Conservation (phyloP, 176 grass and related monocot species). For the Metroxylon sagu region DNA sequence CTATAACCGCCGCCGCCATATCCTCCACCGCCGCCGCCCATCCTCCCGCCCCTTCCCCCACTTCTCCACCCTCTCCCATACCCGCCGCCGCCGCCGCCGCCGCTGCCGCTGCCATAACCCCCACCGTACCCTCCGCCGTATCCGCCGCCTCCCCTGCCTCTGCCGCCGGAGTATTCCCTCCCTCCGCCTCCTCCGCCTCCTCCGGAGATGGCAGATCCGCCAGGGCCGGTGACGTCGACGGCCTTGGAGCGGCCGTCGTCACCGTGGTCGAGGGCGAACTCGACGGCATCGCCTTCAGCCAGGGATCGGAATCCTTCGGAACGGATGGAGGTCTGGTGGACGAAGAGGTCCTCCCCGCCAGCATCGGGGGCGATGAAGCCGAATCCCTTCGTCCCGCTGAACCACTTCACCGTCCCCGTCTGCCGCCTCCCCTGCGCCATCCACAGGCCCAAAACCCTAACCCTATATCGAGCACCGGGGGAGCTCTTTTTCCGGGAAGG, state of each 20-base stretch:
- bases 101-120: constrained; percentile 6
- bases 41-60: too few relatives aligned
- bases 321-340: constrained; percentile 23
- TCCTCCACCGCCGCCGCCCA: not conserved
- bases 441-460: not conserved
- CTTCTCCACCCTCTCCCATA: too few relatives aligned
- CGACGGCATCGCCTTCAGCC: constrained; percentile 22
- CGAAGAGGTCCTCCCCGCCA: constrained; percentile 24
- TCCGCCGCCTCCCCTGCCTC: constrained; percentile 9
- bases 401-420: constrained; percentile 27
- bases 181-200: constrained; percentile 6
- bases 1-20: not conserved
- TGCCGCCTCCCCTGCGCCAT: constrained; percentile 16
- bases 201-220: constrained; percentile 7
- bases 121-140: constrained; percentile 11
- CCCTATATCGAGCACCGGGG: not conserved
- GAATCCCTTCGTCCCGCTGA: constrained; percentile 18
- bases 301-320: constrained; percentile 17
- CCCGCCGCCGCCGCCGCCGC: not conserved
- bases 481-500: too few relatives aligned
- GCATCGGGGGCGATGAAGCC: constrained; percentile 24
- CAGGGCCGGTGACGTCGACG: constrained; percentile 16
- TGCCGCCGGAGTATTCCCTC: not conserved
- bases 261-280: constrained; percentile 15
- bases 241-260: constrained; percentile 29